These are phyloP conservation scores for Corinectria fuckeliana DNA, from an alignment of 2,329 filamentous ascomycete species.

Conservation along the genomic window DNA sequence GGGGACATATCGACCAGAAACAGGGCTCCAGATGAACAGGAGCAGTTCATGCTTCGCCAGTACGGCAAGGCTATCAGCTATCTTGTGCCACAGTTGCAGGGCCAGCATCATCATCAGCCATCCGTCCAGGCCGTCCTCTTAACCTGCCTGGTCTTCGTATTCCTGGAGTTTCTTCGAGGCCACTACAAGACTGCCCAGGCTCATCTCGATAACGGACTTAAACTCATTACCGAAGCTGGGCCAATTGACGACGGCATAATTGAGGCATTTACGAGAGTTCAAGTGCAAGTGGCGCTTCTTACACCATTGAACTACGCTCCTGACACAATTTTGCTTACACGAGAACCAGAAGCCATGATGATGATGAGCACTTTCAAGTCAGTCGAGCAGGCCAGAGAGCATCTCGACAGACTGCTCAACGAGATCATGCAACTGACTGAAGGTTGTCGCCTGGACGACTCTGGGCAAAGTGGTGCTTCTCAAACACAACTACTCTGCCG, in stretches of 20 bases:
- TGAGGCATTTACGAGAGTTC: constrained; percentile 47
- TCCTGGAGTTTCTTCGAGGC: constrained; percentile 45
- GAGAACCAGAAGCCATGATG: constrained; percentile 8
- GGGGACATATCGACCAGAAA: not conserved
- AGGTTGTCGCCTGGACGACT: constrained; percentile 4
- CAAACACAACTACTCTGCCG: not conserved
- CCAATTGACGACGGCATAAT: constrained; percentile 44
- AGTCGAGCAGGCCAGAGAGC: constrained; percentile 23
- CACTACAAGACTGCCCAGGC: constrained; percentile 44
- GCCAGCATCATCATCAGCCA: constrained; percentile 29
- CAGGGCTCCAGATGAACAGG: constrained; percentile 13
- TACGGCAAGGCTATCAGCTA: constrained; percentile 47
- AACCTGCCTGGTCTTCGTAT: constrained; percentile 47
- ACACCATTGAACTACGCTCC: constrained; percentile 21
- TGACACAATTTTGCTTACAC: constrained; percentile 3
- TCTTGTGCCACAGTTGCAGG: constrained; percentile 41
- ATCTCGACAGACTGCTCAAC: constrained; percentile 28
- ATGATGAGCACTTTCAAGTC: constrained; percentile 5
- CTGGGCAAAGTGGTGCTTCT: not conserved
- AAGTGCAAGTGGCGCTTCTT: constrained; percentile 38
- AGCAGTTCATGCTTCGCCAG: constrained; percentile 40
- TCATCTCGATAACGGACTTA: constrained; percentile 52
- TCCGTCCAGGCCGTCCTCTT: constrained; percentile 47
- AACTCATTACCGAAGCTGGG: constrained; percentile 42
- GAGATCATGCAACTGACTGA: constrained; percentile 25